A percentile compares a stretch with the other conserved stretches of the same genome.
phyloP scores from a whole-genome alignment of 2,329 filamentous ascomycete genomes.

The Monosporascus ibericus region DNA sequence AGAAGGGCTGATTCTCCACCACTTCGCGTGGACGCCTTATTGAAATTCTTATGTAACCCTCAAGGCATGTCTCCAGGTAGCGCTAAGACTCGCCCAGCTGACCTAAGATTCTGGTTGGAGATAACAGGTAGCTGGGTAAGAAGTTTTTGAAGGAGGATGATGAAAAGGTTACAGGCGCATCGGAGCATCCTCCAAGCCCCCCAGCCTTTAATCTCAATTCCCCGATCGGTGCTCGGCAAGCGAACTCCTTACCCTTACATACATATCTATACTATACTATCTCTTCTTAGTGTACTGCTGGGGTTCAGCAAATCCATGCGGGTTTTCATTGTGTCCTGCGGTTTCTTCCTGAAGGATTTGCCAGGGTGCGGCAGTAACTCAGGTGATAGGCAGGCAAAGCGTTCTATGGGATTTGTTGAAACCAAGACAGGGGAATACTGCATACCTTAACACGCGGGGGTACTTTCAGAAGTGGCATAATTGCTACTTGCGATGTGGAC shows the following conservation, averaged over 20 bases:
- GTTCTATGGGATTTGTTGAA: too few relatives aligned
- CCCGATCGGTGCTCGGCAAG: not conserved
- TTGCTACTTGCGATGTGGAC: not conserved
- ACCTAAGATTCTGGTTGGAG: too few relatives aligned
- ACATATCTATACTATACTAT: not conserved
- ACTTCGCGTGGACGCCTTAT: too few relatives aligned
- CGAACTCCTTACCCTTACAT: not conserved
- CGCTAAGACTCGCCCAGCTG: too few relatives aligned
- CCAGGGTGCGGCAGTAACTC: not conserved
- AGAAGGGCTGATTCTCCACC: not conserved
- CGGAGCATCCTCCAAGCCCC: too few relatives aligned
- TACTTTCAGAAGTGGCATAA: not conserved
- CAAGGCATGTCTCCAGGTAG: too few relatives aligned
- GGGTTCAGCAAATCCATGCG: not conserved
- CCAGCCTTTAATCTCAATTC: too few relatives aligned
- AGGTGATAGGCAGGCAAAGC: not conserved
- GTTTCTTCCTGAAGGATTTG: not conserved
- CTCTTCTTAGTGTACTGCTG: not conserved
- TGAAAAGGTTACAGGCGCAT: too few relatives aligned
- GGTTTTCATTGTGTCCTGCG: not conserved
- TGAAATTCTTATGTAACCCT: not conserved
- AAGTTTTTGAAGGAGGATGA: too few relatives aligned
- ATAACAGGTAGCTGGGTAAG: too few relatives aligned
- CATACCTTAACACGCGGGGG: too few relatives aligned
- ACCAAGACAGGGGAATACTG: too few relatives aligned